Base-by-base conservation (phyloP, 1,284 basidiomycete genomes). In the Heterobasidion occidentale region DNA sequence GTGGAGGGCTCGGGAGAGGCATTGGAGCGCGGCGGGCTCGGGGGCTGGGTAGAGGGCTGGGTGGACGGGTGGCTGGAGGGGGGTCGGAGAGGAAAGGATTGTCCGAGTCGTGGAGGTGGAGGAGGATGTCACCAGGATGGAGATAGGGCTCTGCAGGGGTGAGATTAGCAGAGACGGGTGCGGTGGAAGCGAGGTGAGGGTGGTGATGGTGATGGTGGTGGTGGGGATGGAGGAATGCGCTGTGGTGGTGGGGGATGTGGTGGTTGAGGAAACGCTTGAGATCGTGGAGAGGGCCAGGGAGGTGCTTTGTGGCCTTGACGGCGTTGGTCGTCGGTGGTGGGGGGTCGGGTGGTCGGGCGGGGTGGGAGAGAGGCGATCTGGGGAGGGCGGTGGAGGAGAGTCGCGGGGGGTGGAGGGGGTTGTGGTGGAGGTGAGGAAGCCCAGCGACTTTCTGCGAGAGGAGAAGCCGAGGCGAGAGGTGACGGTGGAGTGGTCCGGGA, bases 241-340 rank as follows among this genome's bases (percentile, higher is more conserved):
- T 27, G 14, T 54, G 53, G 56, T 71, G 67, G 59, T 89, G 84
- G 58, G 84, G 84, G 54, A 94, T 87, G 71, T 94, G 91, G 71
- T 91, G 84, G 72, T 94, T 91, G 59, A 96, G 80, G 76, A 96
- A 95, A 36, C 93, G 88, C 67, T 92, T 92, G 63, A 97, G 83
- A 70, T 96, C 94, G 71, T 91, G 85, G 52, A 97, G 79, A 3
- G 92, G 88, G 0, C 90, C 84, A 59, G 79, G 77, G 57, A 79
- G 74, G 56, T 69, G 66, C 61, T 69, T 71, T 20, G 58, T 53
- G 34, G 60, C 60, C 63, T 65, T 69, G 57, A 60, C 50, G 6
- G 56, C 57, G 15, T 60, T 46, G 36, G 58, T 61, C 17, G 60
- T 55, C 6, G 52, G 57, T 38, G 58, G 59, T 36, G 52, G 61